Evolutionary conservation across 371 early-diverging fungal genomes (phyloP), one percentile per base, ranked within the genome.

Genomic region (Cokeromyces recurvatus): DNA sequence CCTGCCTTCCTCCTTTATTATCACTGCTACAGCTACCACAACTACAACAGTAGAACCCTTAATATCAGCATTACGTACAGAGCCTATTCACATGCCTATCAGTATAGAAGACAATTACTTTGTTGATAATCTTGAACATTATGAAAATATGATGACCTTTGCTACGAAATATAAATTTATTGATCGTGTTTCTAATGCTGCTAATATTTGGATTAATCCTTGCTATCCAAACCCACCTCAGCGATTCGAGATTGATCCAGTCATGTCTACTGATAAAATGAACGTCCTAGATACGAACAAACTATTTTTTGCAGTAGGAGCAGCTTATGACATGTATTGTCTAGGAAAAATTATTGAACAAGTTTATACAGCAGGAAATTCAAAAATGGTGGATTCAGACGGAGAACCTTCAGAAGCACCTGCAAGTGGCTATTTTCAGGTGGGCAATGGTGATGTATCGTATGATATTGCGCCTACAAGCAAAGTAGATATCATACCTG

Each of bases 241-340:
- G 1, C 46, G 52, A 23, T 71, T 54, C 31, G 56, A 48, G 14
- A 71, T 74, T 32, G 68, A 66, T 40, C 65, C 71, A 0, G 43
- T 23, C 0, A 60, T 51, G 16, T 16, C 9, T 17, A 29, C 9
- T 22, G 38, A 20, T 22, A 37, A 14, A 9, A 10, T 52, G 5
- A 21, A 46, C 0, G 58, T 51, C 23, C n/a, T n/a, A n/a, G n/a
- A n/a, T n/a, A n/a, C n/a, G n/a, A n/a, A n/a, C n/a, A n/a, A n/a
- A n/a, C n/a, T n/a, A n/a, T 41, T 40, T 1, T 74, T 71, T 43
- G 58, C 65, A 2, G 43, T 58, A 0, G 67, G 63, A 2, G 46
- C 80, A 23, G 75, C 81, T 4, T 69, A 80, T 51, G 84, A 84
- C 46, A 73, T 81, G 43, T 62, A 61, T 19, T 74, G 81, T 46